Base-by-base conservation (phyloP, 345 rosid species). In the Dipteronia dyeriana region DNA sequence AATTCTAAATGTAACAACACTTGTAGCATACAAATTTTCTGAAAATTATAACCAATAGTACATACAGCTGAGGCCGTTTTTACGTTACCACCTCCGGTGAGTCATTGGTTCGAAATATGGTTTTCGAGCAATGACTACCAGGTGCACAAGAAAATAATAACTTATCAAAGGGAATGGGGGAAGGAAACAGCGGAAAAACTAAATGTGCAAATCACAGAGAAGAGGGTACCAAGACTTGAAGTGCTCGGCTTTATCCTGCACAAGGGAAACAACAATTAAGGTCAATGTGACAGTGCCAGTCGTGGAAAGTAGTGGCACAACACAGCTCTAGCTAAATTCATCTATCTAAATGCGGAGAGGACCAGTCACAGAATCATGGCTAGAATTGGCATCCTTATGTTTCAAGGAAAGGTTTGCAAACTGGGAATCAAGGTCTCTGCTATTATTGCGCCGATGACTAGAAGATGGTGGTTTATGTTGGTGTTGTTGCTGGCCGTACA, bases 401-500 rank as follows among this genome's bases (percentile, higher is more conserved):
- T 88, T 92, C 78, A 94, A 68, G 57, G 99, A 91, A 73, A 94
- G 97, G 81, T 84, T 90, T 38, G 88, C 88, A 75, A 97, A 90
- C 83, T 90, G 98, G 80, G 97, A 90, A 69, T 97, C 99, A 7
- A 94, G 88, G 79, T 97, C 99, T 86, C 85, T 89, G 89, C 94
- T 91, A 49, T 83, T 81, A 70, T 86, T 23, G 76, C 96, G 95
- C 19, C 91, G 88, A 66, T 87, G 97, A 76, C 87, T 85, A n/a
- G 93, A 84, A 76, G 95, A 84, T 68, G 92, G 86, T 67, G 89
- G 81, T 59, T 81, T 90, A 26, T 83, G 91, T 22, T 80, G 97
- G 70, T 89, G 94, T 83, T 92, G 92, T 0, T 59, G 63, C 9
- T 59, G 63, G 4, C 63, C 26, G 81, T 89, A 92, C 85, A 91